Percentiles rank a stretch among this genome's conserved stretches.
Evolutionary conservation across 192 early-diverging fungal species (phyloP).

Genomic region (Coemansia sp.): DNA sequence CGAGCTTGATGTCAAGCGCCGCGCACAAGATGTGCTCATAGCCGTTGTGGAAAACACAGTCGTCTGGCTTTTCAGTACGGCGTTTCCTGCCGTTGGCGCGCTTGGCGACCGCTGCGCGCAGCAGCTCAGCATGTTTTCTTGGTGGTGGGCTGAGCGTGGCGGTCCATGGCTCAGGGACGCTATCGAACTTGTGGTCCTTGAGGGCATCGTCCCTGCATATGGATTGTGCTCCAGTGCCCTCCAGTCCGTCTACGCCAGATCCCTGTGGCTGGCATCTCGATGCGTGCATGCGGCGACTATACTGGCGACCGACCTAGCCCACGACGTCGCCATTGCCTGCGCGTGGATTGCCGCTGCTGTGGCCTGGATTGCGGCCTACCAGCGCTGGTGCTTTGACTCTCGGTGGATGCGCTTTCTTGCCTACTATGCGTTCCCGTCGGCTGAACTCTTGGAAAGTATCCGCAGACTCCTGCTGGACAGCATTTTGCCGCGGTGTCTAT

Average conservation of each 20-base stretch:
- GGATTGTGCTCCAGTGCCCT: neutral
- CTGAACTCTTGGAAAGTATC: neutral
- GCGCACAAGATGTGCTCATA: conserved; percentile 13
- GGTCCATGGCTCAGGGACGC: conserved; percentile 22
- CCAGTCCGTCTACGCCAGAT: neutral
- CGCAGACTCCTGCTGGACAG: neutral
- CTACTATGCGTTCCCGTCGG: neutral
- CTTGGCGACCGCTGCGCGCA: neutral
- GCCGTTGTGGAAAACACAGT: conserved; percentile 27
- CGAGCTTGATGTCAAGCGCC: conserved; percentile 17
- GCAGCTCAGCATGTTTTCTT: neutral
- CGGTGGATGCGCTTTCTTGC: neutral
- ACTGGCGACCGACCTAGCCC: conserved; percentile 18
- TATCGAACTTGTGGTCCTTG: conserved; percentile 21
- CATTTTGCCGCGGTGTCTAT: neutral
- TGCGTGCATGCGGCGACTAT: conserved; percentile 15
- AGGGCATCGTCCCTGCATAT: conserved; percentile 12
- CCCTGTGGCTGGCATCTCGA: conserved; percentile 24
- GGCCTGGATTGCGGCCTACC: conserved; percentile 10
- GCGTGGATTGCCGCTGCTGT: conserved; percentile 1
- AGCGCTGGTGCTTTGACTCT: conserved; percentile 36
- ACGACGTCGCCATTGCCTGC: conserved; percentile 12
- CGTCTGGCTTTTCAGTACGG: conserved; percentile 30
- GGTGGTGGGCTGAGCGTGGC: conserved; percentile 37
- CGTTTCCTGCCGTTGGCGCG: conserved; percentile 18